phyloP scores from a whole-genome alignment of 1,284 basidiomycete species.

The Rhodotorula sp. region DNA sequence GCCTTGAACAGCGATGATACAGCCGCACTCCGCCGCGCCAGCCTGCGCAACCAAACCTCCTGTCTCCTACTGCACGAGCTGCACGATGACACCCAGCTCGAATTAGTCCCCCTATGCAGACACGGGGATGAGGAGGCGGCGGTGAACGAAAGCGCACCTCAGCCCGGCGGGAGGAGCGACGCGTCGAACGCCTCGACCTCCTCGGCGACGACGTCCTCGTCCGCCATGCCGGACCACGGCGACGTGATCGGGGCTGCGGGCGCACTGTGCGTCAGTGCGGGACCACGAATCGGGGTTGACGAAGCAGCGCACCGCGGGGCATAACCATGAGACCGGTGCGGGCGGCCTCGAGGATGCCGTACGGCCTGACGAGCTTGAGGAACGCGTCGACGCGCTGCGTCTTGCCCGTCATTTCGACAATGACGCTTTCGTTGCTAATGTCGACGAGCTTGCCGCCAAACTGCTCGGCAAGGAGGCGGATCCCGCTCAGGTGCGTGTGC shows the following conservation, averaged over 20 bases:
- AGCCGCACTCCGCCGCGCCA: too few species aligned
- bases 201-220: conserved; percentile 56
- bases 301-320: conserved; percentile 60
- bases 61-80: too few species aligned
- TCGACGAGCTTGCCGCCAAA: conserved; percentile 94
- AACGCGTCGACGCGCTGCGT: conserved; percentile 89
- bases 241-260: conserved; percentile 69
- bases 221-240: conserved; percentile 62
- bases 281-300: background rate
- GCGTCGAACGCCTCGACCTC: conserved; percentile 69
- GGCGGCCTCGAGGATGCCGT: conserved; percentile 91
- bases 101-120: too few species aligned
- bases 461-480: conserved; percentile 80
- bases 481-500: conserved; percentile 83
- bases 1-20: too few species aligned
- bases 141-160: conserved; percentile 44
- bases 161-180: conserved; percentile 86
- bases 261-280: background rate
- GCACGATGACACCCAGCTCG: too few species aligned
- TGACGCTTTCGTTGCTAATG: conserved; percentile 88
- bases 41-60: too few species aligned
- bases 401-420: conserved; percentile 94
- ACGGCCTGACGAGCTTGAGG: conserved; percentile 86
- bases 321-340: conserved; percentile 94
- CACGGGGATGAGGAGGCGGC: too few species aligned